phyloP scores from a whole-genome alignment of 345 rosid species.

The Brassica cretica region DNA sequence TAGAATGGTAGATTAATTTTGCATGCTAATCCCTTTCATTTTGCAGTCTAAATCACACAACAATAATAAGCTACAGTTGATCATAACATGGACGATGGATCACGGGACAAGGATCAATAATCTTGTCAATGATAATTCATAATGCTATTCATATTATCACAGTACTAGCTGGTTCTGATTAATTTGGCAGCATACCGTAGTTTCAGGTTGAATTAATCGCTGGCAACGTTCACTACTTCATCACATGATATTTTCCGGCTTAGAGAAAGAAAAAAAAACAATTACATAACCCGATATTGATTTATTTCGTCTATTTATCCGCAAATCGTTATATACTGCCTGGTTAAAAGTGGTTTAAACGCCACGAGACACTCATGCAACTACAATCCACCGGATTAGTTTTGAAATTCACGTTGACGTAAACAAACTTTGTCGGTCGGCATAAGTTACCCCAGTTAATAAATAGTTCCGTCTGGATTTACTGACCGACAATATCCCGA shows the following conservation, averaged over 20 bases:
- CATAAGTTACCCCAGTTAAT: constrained; percentile 16
- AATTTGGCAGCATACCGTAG: constrained; percentile 10
- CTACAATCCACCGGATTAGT: not conserved
- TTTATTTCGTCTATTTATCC: not conserved
- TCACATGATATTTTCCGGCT: constrained; percentile 11
- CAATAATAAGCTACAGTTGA: not conserved
- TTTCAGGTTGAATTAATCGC: constrained; percentile 17
- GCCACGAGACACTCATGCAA: constrained; percentile 11
- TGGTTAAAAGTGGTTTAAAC: not conserved
- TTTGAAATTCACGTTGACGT: constrained; percentile 21
- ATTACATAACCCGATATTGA: not conserved
- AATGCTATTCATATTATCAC: constrained; percentile 13
- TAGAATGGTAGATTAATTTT: constrained; percentile 1
- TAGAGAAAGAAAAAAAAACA: not conserved
- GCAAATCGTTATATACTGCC: not conserved
- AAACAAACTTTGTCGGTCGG: constrained; percentile 35
- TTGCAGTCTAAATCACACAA: constrained; percentile 11
- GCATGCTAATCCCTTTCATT: constrained; percentile 2
- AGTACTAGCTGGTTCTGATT: constrained; percentile 25
- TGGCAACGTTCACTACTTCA: constrained; percentile 20
- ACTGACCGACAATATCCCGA: constrained; percentile 38
- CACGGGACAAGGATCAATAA: constrained; percentile 8
- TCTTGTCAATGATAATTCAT: constrained; percentile 29
- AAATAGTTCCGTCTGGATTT: constrained; percentile 7
- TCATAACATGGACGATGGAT: constrained; percentile 24